A percentile compares a stretch with the other conserved stretches of the same genome.
These are phyloP conservation scores for Powellomyces hirtus DNA, from an alignment of 192 early-diverging fungal species.

Conservation along the genomic window DNA sequence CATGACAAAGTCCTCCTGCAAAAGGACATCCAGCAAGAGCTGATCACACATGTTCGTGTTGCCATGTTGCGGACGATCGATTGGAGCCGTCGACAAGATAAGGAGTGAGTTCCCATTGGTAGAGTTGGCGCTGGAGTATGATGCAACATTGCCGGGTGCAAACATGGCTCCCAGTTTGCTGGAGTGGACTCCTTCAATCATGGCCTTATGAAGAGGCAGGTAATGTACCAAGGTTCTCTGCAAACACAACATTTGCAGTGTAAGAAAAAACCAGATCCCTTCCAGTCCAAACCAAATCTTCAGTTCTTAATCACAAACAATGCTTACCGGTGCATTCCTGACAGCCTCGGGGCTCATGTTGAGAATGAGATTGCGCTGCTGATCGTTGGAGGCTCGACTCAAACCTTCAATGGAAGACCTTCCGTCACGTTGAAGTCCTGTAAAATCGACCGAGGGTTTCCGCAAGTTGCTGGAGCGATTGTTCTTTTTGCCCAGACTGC, in stretches of 20 bases:
- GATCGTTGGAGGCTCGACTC: constrained; percentile 13
- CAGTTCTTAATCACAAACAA: too few species aligned
- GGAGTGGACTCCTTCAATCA: constrained; percentile 21
- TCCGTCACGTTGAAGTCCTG: not conserved
- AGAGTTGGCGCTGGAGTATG: constrained; percentile 4
- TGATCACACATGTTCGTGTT: constrained; percentile 2
- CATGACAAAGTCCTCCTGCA: constrained; percentile 24
- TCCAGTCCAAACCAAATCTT: too few species aligned
- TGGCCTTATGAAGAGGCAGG: constrained; percentile 35
- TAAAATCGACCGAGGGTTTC: constrained; percentile 6
- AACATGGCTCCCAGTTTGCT: not conserved
- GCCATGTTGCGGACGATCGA: not conserved
- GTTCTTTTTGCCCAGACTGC: not conserved
- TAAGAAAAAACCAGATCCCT: too few species aligned
- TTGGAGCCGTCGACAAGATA: not conserved
- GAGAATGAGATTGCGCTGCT: constrained; percentile 3
- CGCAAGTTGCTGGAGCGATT: constrained; percentile 11
- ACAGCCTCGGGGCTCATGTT: constrained; percentile 32
- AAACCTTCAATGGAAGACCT: constrained; percentile 23
- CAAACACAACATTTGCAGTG: too few species aligned
- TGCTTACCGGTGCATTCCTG: constrained; percentile 32
- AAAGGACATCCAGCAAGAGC: constrained; percentile 17
- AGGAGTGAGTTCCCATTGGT: not conserved
- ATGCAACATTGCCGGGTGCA: not conserved
- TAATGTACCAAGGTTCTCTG: constrained; percentile 44